Evolutionary conservation across 345 rosid genomes (phyloP), one percentile per base, ranked within the genome.

Genomic region (Gossypium raimondii): DNA sequence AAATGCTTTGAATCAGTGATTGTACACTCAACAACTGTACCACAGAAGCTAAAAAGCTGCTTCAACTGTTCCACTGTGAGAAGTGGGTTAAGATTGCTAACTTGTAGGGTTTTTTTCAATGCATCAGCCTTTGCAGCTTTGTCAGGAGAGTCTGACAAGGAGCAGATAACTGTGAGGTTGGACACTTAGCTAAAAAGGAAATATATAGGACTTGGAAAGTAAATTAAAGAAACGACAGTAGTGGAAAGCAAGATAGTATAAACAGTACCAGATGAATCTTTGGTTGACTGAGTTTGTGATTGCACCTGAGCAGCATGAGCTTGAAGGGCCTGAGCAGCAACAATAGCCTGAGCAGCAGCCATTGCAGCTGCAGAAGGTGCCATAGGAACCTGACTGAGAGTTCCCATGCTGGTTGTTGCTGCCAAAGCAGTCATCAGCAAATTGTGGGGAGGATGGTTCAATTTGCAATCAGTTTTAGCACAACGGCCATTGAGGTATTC

Each of bases 261-360:
- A 57, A 68, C 59, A 56, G 71, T 84, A 94, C 98, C 97, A 80
- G 90, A 81, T 20, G 88, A 78, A 59, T 85, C 90, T 82, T 89
- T 91, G 81, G 84, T 76, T 29, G 90, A 86, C 74, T 90, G 92
- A 65, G 90, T 76, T 50, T 93, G 96, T 4, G 97, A 97, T 86
- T 94, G 98, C 80, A 90, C 80, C 85, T 94, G 98, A 56, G 97
- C 90, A 80, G 99, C 99, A 95, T 95, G 99, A 44, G 99, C 98
- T 82, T 95, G 98, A 84, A 95, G 94, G 10, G 99, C 98, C 82
- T 95, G 95, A 9, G 99, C 99, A n/a, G 99, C 98, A 82, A 94
- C 93, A 80, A 94, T 94, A 51, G 98, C 98, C 81, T 94, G 98
- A 73, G 98, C 98, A 79, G 98, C 98, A 86, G 98, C 98, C 99